Conservation (phyloP, 257 asterid species). For the Solanum medicagineum region DNA sequence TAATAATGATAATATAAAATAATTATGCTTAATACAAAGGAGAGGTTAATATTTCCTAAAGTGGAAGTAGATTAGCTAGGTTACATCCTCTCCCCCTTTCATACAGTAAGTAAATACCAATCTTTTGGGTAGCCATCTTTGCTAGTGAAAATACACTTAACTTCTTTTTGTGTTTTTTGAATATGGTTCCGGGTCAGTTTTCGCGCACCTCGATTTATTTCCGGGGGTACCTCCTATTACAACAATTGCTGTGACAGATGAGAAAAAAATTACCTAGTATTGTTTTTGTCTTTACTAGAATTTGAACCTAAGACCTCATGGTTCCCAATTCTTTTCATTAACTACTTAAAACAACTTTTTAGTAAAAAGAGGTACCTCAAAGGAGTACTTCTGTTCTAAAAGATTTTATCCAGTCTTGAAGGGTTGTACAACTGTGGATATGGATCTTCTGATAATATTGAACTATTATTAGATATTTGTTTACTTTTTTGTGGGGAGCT, state of each 20-base stretch:
- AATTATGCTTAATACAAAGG: not conserved
- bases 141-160: not conserved
- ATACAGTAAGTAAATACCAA: not conserved
- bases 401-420: not conserved
- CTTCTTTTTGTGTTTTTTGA: not conserved
- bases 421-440: not conserved
- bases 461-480: not conserved
- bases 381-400: not conserved
- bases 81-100: not conserved
- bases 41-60: not conserved
- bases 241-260: no score
- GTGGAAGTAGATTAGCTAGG: not conserved
- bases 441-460: not conserved
- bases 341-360: no score
- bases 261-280: no score
- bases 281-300: no score
- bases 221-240: no score
- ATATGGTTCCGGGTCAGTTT: no score
- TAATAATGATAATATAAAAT: no score
- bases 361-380: not conserved
- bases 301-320: no score
- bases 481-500: not conserved
- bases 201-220: no score
- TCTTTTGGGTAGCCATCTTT: not conserved
- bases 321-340: no score